Base-by-base conservation (phyloP, 192 early-diverging fungal genomes). In the Funneliformis mosseae region DNA sequence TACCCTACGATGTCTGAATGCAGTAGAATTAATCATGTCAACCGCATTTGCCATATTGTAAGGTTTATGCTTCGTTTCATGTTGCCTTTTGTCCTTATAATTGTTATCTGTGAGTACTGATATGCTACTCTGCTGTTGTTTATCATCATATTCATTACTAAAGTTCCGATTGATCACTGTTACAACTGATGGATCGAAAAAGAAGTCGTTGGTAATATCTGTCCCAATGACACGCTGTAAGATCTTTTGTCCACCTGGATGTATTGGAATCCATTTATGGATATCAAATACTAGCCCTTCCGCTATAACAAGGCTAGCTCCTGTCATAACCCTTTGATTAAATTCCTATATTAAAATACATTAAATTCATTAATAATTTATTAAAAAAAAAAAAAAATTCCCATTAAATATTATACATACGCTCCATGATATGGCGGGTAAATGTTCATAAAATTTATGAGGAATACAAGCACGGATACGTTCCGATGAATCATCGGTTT, bases 191-290 rank as follows among this genome's bases (percentile, higher is more conserved):
- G 50, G 50, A 55, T 27, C 62, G 8, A 64, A 64, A 64, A 64
- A 64, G 62, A 64, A 64, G 0, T 64, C 70, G 4, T 72, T 42
- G 14, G 70, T 72, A 46, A 72, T 50, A 42, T 69, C 41, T 9
- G 64, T 79, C 27, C 63, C 78, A 70, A 79, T 68, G n/a, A 79
- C 78, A 23, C 78, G 42, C 38, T 79, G 41, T 3, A 79, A 69
- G 4, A 79, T 69, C 50, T 79, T 79, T 25, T 67, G n/a, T 79
- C 78, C 78, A 14, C 78, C 78, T 7, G 78, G 78, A 66, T 79
- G 78, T n/a, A 50, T 27, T 28, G 39, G 8, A 23, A 79, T 69
- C 78, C 78, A 79, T 69, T 50, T 69, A 16, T 64, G 39, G 23
- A 79, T 79, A 48, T 79, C 78, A 66, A 70, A 42, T 46, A 79